These are phyloP conservation scores for Colletotrichum sp. DNA, from an alignment of 2,329 filamentous ascomycete genomes.

Conservation along the genomic window DNA sequence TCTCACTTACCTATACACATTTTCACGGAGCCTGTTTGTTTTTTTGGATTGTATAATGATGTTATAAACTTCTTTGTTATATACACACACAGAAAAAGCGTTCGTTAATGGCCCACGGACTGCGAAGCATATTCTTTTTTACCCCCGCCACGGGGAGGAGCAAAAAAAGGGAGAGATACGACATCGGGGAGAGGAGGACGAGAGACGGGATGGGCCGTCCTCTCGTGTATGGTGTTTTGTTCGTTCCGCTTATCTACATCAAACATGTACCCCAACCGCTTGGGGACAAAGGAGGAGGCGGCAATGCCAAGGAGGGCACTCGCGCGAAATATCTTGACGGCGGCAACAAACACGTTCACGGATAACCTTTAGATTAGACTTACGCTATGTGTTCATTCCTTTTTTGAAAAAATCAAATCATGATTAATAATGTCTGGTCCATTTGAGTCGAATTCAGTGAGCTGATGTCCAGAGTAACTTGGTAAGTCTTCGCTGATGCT, in stretches of 20 bases:
- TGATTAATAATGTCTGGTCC: not conserved
- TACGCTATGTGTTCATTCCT: not conserved
- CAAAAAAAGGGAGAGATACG: not conserved
- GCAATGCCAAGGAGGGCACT: not conserved
- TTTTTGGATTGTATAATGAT: constrained; percentile 20
- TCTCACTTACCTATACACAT: not conserved
- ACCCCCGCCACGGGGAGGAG: not conserved
- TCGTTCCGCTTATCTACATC: not conserved
- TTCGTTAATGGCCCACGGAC: constrained; percentile 10
- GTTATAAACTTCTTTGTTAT: constrained; percentile 1
- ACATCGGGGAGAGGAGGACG: not conserved
- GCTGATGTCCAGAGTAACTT: too few species aligned
- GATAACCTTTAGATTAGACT: constrained; percentile 6
- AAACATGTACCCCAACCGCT: not conserved
- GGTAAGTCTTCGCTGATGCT: not conserved
- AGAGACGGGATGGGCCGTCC: not conserved
- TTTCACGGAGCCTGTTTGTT: constrained; percentile 8
- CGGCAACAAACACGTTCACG: not conserved
- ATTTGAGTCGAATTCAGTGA: too few species aligned
- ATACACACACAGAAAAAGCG: constrained; percentile 10
- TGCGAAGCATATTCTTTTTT: not conserved
- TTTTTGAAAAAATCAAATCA: not conserved
- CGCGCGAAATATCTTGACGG: not conserved
- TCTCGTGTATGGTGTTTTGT: not conserved
- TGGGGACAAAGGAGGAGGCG: not conserved